A percentile compares a stretch with the other conserved stretches of the same genome.
These are phyloP conservation scores for Emmonsiellopsis sp. DNA, from an alignment of 2,329 filamentous ascomycete genomes.

Conservation along the genomic window DNA sequence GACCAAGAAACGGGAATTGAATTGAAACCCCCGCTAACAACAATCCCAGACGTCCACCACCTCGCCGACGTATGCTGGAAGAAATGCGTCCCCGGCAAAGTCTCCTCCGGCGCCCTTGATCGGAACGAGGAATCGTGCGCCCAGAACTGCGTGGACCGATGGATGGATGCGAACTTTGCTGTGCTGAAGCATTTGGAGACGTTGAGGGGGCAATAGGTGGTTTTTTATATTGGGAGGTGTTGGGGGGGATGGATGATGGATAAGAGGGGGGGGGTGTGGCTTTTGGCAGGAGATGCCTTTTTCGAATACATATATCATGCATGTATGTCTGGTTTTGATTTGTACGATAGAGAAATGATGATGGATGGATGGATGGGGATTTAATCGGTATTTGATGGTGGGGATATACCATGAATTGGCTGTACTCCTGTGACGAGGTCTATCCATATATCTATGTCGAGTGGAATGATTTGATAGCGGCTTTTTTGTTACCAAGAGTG, in stretches of 20 bases:
- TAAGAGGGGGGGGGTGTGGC: background rate
- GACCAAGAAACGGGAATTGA: background rate
- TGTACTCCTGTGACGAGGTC: no score
- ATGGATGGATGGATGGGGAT: background rate
- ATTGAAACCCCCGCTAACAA: slow-evolving; percentile 3
- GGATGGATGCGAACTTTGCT: slow-evolving; percentile 77
- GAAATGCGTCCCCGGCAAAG: slow-evolving; percentile 73
- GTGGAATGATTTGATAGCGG: no score
- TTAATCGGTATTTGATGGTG: background rate
- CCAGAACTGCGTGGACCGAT: slow-evolving; percentile 87
- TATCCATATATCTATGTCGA: no score
- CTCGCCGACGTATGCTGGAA: slow-evolving; percentile 80
- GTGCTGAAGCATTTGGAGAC: slow-evolving; percentile 78
- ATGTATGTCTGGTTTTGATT: background rate
- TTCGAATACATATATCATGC: no score
- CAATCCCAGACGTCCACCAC: slow-evolving; percentile 50
- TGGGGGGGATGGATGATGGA: background rate
- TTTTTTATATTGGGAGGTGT: background rate
- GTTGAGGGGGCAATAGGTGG: slow-evolving; percentile 35
- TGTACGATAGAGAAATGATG: background rate
- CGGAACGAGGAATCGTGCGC: slow-evolving; percentile 72
- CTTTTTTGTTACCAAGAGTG: no score
- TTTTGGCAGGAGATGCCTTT: background rate
- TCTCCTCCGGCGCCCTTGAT: slow-evolving; percentile 66
- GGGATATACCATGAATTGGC: no score